Evolutionary conservation across 2,329 filamentous ascomycete species (phyloP).

Genomic region (Onygenales sp.): DNA sequence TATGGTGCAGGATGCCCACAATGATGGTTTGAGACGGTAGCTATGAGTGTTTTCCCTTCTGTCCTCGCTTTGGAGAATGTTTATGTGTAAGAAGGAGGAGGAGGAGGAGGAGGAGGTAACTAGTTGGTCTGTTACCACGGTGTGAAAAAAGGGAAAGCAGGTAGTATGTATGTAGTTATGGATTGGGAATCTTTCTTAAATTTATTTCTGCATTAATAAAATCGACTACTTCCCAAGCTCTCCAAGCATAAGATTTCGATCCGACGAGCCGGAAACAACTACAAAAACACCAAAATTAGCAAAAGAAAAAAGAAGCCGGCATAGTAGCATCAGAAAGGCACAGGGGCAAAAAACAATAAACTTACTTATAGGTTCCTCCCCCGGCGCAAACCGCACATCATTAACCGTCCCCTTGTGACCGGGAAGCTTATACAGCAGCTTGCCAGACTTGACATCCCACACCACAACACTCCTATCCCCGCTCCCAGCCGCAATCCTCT

Average conservation of each 20-base stretch:
- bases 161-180: too few species aligned
- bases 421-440: slow-evolving; percentile 86
- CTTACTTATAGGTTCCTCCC: slow-evolving; percentile 79
- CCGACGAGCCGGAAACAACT: slow-evolving; percentile 88
- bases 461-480: slow-evolving; percentile 85
- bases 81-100: too few species aligned
- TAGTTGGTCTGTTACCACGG: neutral
- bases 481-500: slow-evolving; percentile 78
- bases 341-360: slow-evolving; percentile 17
- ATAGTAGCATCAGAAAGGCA: slow-evolving; percentile 12
- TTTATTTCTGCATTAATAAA: too few species aligned
- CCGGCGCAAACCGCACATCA: slow-evolving; percentile 81
- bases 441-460: slow-evolving; percentile 83
- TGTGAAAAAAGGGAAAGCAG: neutral
- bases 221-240: slow-evolving; percentile 58
- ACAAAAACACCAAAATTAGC: neutral
- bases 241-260: slow-evolving; percentile 73
- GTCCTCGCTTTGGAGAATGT: too few species aligned
- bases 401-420: slow-evolving; percentile 95
- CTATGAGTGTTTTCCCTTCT: too few species aligned
- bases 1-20: too few species aligned
- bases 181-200: too few species aligned
- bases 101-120: neutral
- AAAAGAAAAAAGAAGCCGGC: slow-evolving; percentile 1
- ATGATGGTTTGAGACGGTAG: too few species aligned